Evolutionary conservation across 495 filamentous ascomycete species (phyloP).

Genomic region (Penicillium canariense): DNA sequence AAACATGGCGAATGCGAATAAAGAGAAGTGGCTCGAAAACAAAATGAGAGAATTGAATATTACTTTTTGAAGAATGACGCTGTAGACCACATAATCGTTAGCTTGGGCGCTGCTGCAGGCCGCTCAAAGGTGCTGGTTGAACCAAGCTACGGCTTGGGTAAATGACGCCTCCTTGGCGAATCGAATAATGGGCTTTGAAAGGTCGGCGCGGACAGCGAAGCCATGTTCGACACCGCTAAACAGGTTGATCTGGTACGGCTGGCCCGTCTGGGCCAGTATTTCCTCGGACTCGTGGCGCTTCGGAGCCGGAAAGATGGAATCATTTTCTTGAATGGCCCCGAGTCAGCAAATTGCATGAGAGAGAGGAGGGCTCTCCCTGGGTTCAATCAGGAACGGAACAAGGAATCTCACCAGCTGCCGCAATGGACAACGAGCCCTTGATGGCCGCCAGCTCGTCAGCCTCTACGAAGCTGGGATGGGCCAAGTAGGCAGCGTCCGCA

Average conservation of each 20-base stretch:
- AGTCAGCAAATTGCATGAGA: neutral
- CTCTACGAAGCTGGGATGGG: constrained; percentile 70
- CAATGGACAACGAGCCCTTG: constrained; percentile 64
- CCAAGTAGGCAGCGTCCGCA: constrained; percentile 61
- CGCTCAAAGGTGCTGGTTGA: constrained; percentile 50
- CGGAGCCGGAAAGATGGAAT: constrained; percentile 64
- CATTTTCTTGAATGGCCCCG: constrained; percentile 53
- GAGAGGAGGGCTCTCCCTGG: neutral
- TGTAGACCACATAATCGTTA: neutral
- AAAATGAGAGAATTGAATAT: constrained; percentile 6
- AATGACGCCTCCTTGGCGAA: constrained; percentile 78
- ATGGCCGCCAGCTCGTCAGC: constrained; percentile 67
- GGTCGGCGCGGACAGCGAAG: constrained; percentile 65
- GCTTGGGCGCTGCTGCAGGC: neutral
- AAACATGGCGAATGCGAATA: constrained; percentile 17
- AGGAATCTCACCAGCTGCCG: constrained; percentile 55
- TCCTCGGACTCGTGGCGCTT: constrained; percentile 57
- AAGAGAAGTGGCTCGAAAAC: constrained; percentile 5
- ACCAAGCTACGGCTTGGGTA: constrained; percentile 71
- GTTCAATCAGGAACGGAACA: neutral
- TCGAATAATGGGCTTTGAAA: constrained; percentile 49
- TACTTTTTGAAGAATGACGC: neutral
- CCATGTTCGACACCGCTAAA: constrained; percentile 71
- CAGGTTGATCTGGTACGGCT: constrained; percentile 73
- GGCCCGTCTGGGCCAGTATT: constrained; percentile 52